These are phyloP conservation scores for Sporothrix curviconia DNA, from an alignment of 2,329 filamentous ascomycete species.

Conservation along the genomic window DNA sequence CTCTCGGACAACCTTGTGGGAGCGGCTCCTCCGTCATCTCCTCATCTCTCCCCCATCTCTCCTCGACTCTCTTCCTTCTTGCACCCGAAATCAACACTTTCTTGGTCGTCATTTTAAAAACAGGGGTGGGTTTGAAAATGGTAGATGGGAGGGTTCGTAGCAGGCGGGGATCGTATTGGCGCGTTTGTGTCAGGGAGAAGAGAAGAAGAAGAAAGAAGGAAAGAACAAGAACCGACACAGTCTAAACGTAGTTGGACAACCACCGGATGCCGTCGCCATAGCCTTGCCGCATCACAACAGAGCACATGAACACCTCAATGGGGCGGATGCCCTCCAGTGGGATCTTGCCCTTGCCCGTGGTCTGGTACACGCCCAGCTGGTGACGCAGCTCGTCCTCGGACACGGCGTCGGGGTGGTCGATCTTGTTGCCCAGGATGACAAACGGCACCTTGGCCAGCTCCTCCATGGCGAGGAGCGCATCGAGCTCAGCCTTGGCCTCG, in stretches of 20 bases:
- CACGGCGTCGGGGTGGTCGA: conserved; percentile 92
- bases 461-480: conserved; percentile 93
- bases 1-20: too few species aligned
- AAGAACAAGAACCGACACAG: not conserved
- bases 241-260: conserved; percentile 85
- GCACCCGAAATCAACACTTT: too few species aligned
- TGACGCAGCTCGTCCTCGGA: conserved; percentile 93
- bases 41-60: not conserved
- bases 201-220: not conserved
- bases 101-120: too few species aligned
- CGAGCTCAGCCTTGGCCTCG: conserved; percentile 95
- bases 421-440: conserved; percentile 97
- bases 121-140: too few species aligned
- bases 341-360: conserved; percentile 92
- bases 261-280: conserved; percentile 89
- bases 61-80: not conserved
- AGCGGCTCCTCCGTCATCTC: too few species aligned
- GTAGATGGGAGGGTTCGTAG: too few species aligned
- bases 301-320: conserved; percentile 99
- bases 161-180: not conserved
- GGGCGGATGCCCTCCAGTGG: conserved; percentile 82
- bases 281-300: conserved; percentile 94
- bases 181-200: not conserved
- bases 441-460: conserved; percentile 94
- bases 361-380: conserved; percentile 90